Percentiles rank a stretch among this genome's conserved stretches.
phyloP scores from a whole-genome alignment of 2,329 filamentous ascomycete species.

The Cladophialophora bantiana region DNA sequence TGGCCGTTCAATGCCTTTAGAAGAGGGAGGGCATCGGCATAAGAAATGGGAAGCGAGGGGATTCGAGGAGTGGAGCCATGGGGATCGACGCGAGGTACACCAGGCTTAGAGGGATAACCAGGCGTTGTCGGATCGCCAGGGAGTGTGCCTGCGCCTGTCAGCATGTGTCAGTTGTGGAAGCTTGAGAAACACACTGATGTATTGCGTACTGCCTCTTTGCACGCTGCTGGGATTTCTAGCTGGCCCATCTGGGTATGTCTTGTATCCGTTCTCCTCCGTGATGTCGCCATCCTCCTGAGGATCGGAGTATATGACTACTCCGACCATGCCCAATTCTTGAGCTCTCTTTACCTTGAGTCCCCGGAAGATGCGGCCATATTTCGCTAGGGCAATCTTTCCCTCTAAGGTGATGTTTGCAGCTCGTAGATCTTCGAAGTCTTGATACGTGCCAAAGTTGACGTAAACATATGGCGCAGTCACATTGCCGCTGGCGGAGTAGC shows the following conservation, averaged over 20 bases:
- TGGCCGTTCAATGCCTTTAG: constrained; percentile 90
- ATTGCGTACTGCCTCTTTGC: constrained; percentile 86
- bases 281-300: constrained; percentile 85
- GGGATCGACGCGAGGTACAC: constrained; percentile 75
- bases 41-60: constrained; percentile 90
- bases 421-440: constrained; percentile 82
- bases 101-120: constrained; percentile 91
- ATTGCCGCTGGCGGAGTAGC: constrained; percentile 90
- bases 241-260: constrained; percentile 82
- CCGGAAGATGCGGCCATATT: constrained; percentile 86
- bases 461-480: constrained; percentile 87
- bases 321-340: constrained; percentile 87
- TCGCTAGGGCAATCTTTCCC: constrained; percentile 86
- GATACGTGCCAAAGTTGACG: constrained; percentile 87
- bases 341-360: constrained; percentile 93
- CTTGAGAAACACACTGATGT: constrained; percentile 66
- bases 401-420: constrained; percentile 75
- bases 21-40: constrained; percentile 82
- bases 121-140: constrained; percentile 86
- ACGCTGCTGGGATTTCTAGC: constrained; percentile 88
- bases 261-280: constrained; percentile 80
- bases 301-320: constrained; percentile 83
- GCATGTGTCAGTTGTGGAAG: constrained; percentile 23
- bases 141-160: constrained; percentile 56
- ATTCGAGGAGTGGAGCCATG: constrained; percentile 78